Percentiles rank a stretch among this genome's conserved stretches.
These are phyloP conservation scores for Limtongia smithiae DNA, from an alignment of 805 yeast species.

Conservation along the genomic window DNA sequence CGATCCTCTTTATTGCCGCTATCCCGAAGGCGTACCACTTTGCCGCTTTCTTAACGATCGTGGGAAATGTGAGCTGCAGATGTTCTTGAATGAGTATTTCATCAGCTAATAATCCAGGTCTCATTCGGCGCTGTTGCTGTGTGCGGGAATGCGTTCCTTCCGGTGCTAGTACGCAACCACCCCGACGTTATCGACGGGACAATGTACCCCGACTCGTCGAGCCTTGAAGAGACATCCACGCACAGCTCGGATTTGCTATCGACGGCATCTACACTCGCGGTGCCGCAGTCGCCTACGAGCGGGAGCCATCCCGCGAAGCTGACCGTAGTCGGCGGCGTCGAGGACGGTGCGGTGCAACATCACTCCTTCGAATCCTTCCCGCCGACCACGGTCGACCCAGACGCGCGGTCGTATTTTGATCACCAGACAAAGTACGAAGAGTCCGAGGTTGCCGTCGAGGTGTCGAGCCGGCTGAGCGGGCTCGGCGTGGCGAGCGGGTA, in stretches of 20 bases:
- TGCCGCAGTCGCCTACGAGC: background rate
- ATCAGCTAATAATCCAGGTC: constrained; percentile 29
- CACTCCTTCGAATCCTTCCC: constrained; percentile 23
- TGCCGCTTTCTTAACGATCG: constrained; percentile 54
- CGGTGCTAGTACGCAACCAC: constrained; percentile 52
- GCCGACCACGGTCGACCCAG: constrained; percentile 10
- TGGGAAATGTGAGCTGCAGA: constrained; percentile 46
- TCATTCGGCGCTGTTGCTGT: constrained; percentile 76
- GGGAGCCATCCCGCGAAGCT: background rate
- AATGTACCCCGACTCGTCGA: background rate
- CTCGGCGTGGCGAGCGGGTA: constrained; percentile 71
- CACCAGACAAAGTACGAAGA: constrained; percentile 5
- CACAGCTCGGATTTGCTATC: constrained; percentile 8
- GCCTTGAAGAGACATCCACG: background rate
- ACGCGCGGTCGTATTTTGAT: constrained; percentile 12
- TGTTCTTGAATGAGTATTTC: background rate
- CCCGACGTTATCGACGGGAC: constrained; percentile 23
- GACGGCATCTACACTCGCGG: background rate
- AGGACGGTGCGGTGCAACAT: background rate
- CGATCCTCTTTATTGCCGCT: constrained; percentile 46
- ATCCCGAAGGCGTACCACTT: constrained; percentile 45
- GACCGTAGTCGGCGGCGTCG: background rate
- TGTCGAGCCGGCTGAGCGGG: constrained; percentile 50
- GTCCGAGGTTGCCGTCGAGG: constrained; percentile 12
- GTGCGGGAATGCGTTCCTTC: constrained; percentile 72